Evolutionary conservation across 768 basidiomycete genomes (phyloP).

Genomic region (Amanita jacksonii): DNA sequence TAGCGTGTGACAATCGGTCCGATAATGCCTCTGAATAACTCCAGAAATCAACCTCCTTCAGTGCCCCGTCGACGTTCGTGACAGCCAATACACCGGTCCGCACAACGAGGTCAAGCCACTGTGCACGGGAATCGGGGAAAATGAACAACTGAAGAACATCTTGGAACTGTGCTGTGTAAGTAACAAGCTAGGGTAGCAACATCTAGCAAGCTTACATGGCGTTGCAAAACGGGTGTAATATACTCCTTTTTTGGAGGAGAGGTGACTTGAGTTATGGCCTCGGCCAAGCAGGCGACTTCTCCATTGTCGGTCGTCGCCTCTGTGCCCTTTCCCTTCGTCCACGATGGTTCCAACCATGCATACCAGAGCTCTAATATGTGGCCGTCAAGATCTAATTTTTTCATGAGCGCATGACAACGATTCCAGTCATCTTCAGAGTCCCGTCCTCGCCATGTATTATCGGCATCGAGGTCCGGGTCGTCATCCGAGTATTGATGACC

Average conservation of each 20-base stretch:
- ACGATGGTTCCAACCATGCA: constrained; percentile 46
- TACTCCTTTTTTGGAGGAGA: constrained; percentile 25
- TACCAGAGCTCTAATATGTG: constrained; percentile 70
- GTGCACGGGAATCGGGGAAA: constrained; percentile 67
- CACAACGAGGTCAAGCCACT: constrained; percentile 48
- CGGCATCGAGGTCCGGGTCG: constrained; percentile 12
- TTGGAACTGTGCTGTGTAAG: constrained; percentile 31
- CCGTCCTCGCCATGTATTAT: constrained; percentile 47
- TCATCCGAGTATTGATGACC: neutral
- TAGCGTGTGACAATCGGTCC: no score
- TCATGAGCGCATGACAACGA: constrained; percentile 43
- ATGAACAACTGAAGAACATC: constrained; percentile 51
- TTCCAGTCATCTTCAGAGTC: constrained; percentile 49
- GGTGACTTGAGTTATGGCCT: neutral
- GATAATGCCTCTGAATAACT: constrained; percentile 36
- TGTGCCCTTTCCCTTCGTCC: constrained; percentile 25
- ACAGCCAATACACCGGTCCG: constrained; percentile 34
- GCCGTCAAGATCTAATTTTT: constrained; percentile 51
- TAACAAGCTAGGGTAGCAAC: neutral
- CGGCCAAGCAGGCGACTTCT: neutral
- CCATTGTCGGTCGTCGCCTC: constrained; percentile 13
- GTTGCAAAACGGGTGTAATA: constrained; percentile 41
- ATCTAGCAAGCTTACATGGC: constrained; percentile 45
- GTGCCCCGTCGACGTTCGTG: constrained; percentile 24
- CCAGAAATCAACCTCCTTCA: constrained; percentile 53